Evolutionary conservation across 2,329 filamentous ascomycete species (phyloP), one percentile per base, ranked within the genome.

Genomic region (Cladosporium sp.): DNA sequence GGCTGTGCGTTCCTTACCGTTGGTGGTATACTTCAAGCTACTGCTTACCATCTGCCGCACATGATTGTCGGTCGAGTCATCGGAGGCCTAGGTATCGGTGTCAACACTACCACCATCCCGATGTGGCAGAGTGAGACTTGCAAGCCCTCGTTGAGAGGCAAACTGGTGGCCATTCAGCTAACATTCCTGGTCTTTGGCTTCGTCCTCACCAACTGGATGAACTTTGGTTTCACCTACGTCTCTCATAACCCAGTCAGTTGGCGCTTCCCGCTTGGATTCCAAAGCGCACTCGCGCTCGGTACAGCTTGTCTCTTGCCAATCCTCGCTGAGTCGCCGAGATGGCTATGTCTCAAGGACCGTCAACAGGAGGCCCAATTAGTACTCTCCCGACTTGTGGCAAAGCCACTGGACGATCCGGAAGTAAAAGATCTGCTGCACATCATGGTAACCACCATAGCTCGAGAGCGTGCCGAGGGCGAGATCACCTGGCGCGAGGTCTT

Each of bases 201-300:
- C 28, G 56, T 58, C 9, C 17, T 62, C 3, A 61, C 58, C 7
- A 57, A 62, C 34, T 62, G 61, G 59, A 56, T 60, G 48, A 61
- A 62, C 39, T 59, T 61, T 7, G 61, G 59, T 15, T 60, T 62
- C 54, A 61, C 57, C 8, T 62, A 63, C 22, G 17, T 62, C 4
- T n/a, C 58, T 7, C 39, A 56, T 45, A 55, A 50, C 19, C 58
- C 58, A 8, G 56, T 62, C 12, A 52, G 36, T 20, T 64, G 59
- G 61, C 55, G 62, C 8, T 63, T 64, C 28, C 61, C 61, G 1
- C 44, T 64, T 5, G 61, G 52, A 2, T 62, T 63, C 42, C 62
- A 63, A 28, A 45, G 49, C 9, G 35, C 61, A 15, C 57, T 60
- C 17, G 61, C 62, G 22, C 20, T 64, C 13, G 61, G 59, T 12